Base-by-base conservation (phyloP, 2,329 filamentous ascomycete species). In the Exophiala spinifera region DNA sequence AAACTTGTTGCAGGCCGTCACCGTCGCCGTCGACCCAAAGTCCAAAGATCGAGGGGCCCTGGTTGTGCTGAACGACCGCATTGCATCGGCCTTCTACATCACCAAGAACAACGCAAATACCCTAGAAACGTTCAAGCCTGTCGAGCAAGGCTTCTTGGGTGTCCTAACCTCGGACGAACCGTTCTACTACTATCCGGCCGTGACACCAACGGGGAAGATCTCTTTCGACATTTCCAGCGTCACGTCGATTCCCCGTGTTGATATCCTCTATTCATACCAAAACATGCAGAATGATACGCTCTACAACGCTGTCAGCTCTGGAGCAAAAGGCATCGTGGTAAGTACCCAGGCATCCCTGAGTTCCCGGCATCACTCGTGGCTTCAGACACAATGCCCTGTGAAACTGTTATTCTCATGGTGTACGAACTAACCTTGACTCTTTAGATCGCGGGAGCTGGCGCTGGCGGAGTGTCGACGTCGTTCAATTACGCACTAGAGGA, bases 31-130 rank as follows among this genome's bases (percentile, higher is more conserved):
- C 1, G 73, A 70, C 28, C 67, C 73, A 1, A 66, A 68, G 1
- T 79, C 78, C 1, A 66, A 63, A 7, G 71, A 75, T 48, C 73
- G 83, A 1, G 83, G 83, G 37, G 74, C 79, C 14, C 79, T 86
- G 76, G 74, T 85, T 17, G 79, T 80, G 1, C 68, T 86, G 53
- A 85, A 85, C 64, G 83, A 85, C 66, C 78, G 81, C 52, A 84
- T 85, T 61, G 76, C 75, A 3, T 76, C 71, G 17, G 78, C 81
- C 15, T 83, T 77, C 63, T 85, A 80, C 68, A 79, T 73, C 3
- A 80, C 79, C 49, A 86, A 86, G 70, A 81, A 77, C 28, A 80
- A 85, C 62, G 81, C 82, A 46, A 85, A 86, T 69, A 74, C 78
- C 1, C 72, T 85, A 46, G 83, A 86, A 63, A 83, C 82, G 6